Conservation (phyloP, 495 filamentous ascomycete species). For the Hamigera avellanea region DNA sequence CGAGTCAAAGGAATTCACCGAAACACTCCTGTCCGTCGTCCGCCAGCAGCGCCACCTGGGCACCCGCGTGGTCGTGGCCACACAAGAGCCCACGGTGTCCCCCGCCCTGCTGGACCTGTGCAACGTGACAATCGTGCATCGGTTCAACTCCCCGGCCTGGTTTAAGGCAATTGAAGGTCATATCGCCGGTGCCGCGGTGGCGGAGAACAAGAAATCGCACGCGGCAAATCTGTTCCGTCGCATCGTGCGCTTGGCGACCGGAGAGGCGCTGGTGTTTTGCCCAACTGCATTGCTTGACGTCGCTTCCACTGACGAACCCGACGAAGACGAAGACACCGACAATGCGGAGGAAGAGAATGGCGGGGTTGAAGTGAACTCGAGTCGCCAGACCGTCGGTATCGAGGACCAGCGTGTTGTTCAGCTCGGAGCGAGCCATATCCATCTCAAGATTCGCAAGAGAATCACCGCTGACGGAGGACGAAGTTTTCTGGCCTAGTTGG, state of each 20-base stretch:
- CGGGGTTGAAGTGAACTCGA: neutral
- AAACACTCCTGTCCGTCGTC: conserved; percentile 51
- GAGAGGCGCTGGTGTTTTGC: conserved; percentile 50
- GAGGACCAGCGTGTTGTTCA: conserved; percentile 1
- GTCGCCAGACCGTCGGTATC: neutral
- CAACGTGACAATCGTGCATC: conserved; percentile 63
- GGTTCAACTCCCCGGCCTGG: conserved; percentile 65
- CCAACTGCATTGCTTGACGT: conserved; percentile 41
- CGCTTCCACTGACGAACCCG: neutral
- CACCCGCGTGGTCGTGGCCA: conserved; percentile 56
- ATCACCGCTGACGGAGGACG: conserved; percentile 13
- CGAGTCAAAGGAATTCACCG: conserved; percentile 42
- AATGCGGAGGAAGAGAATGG: neutral
- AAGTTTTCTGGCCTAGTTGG: conserved; percentile 7
- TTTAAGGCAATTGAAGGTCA: conserved; percentile 47
- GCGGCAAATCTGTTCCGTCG: conserved; percentile 24
- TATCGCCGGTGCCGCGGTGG: conserved; percentile 35
- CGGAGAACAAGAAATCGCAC: neutral
- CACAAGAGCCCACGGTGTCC: conserved; percentile 70
- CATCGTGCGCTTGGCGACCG: conserved; percentile 43
- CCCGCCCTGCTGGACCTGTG: conserved; percentile 57
- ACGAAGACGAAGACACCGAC: neutral
- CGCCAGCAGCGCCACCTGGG: conserved; percentile 61
- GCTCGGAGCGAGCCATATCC: conserved; percentile 7
- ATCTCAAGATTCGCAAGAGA: conserved; percentile 10